phyloP scores from a whole-genome alignment of 441 rosid species.

The Eutrema salsugineum region DNA sequence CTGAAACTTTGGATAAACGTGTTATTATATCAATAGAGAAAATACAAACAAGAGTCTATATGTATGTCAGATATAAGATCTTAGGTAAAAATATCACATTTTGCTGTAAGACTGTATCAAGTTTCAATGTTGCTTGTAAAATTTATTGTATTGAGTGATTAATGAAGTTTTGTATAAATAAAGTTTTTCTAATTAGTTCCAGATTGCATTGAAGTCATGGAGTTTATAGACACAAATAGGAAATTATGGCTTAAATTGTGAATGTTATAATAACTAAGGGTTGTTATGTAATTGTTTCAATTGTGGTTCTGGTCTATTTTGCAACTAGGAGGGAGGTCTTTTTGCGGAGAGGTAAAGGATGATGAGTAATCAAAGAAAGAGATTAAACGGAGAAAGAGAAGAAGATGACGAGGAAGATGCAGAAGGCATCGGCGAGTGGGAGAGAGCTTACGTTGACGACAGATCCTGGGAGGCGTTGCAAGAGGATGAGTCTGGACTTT shows the following conservation, averaged over 20 bases:
- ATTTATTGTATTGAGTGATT: not conserved
- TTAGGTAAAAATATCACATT: not conserved
- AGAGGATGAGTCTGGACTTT: slow-evolving; percentile 88
- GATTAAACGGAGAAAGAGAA: slow-evolving; percentile 42
- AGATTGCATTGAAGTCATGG: not conserved
- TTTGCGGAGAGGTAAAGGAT: not conserved
- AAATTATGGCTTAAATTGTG: not conserved
- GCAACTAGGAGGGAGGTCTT: not conserved
- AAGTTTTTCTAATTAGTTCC: not conserved
- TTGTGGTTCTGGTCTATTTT: not conserved
- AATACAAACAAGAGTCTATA: not conserved
- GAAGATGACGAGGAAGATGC: slow-evolving; percentile 66
- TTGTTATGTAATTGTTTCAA: not conserved
- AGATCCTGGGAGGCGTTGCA: slow-evolving; percentile 91
- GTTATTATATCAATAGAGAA: slow-evolving; percentile 2
- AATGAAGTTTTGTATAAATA: not conserved
- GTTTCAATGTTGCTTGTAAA: not conserved
- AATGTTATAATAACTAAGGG: not conserved
- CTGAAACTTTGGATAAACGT: not conserved
- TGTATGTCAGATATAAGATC: slow-evolving; percentile 14
- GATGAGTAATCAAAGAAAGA: slow-evolving; percentile 44
- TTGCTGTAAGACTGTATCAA: not conserved
- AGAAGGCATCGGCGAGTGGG: slow-evolving; percentile 75
- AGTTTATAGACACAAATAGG: not conserved
- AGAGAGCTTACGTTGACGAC: slow-evolving; percentile 75